Evolutionary conservation across 495 filamentous ascomycete genomes (phyloP), one percentile per base, ranked within the genome.

Genomic region (Podospora conica): DNA sequence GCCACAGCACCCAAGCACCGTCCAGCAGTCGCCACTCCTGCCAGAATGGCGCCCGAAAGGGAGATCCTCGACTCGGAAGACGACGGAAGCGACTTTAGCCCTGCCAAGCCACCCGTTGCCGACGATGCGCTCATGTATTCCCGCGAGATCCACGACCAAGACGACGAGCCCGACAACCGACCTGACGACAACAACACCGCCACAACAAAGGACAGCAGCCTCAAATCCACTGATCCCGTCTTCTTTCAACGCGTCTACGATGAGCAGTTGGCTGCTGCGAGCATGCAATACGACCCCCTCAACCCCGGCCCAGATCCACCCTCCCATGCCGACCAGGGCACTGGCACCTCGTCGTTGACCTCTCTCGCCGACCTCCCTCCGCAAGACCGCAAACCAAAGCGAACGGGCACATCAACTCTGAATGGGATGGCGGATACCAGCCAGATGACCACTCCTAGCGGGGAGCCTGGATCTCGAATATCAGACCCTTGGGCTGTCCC

Each of bases 51-150:
- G 20, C 61, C 68, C 1, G 63, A 64, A 31, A 57, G 64, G 40
- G 73, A 74, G 54, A 73, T 75, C 9, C 66, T 74, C 21, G 73
- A 74, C 60, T 75, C 73, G n/a, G 73, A 74, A 22, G 73, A 75
- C 55, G 73, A 75, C 1, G 73, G 58, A 8, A 70, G 68, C 58
- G 72, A 69, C 11, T 67, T 74, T 24, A 65, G 60, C 23, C 68
- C 67, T 4, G 29, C 64, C 31, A 61, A 66, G 10, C 58, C n/a
- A n/a, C n/a, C 31, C 15, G 6, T 25, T 62, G 63, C 40, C 48
- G 65, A 63, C 10, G 40, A 48, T 8, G 15, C 18, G 0, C 29
- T 21, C 23, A 9, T 48, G 21, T 48, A 58, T n/a, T 48, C 40
- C 8, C 10, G 29, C 29, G 25, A n/a, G 29, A 33, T 59, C 1